phyloP scores from a whole-genome alignment of 345 rosid species.

The Gossypioides kirkii region DNA sequence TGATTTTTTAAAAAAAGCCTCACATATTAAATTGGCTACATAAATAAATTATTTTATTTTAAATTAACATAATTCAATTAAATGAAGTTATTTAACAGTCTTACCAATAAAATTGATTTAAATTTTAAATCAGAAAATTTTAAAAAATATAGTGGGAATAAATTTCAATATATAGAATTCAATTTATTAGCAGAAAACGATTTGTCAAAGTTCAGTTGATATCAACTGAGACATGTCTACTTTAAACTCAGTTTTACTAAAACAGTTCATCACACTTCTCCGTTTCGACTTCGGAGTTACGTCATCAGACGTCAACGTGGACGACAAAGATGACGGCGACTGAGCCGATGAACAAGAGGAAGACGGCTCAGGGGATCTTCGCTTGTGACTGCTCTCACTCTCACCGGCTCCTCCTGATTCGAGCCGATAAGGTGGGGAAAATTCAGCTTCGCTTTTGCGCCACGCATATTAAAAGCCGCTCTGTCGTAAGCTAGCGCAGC shows the following conservation, averaged over 20 bases:
- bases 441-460: slow-evolving; percentile 32
- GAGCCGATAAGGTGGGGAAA: slow-evolving; percentile 33
- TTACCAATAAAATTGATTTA: too few relatives aligned
- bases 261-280: not conserved
- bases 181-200: not conserved
- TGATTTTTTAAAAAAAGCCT: too few relatives aligned
- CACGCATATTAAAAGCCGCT: slow-evolving; percentile 33
- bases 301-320: not conserved
- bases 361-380: slow-evolving; percentile 24
- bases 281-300: not conserved
- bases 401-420: slow-evolving; percentile 9
- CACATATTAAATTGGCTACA: too few relatives aligned
- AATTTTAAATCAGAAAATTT: too few relatives aligned
- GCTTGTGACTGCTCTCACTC: slow-evolving; percentile 24
- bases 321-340: not conserved
- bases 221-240: not conserved
- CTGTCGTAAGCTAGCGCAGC: slow-evolving; percentile 29
- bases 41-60: too few relatives aligned
- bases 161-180: not conserved
- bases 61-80: too few relatives aligned
- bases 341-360: not conserved
- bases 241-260: not conserved
- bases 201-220: not conserved
- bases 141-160: too few relatives aligned
- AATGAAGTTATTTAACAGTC: too few relatives aligned